phyloP scores from a whole-genome alignment of 805 yeast species.

The Cyberlindnera euphorbiae region DNA sequence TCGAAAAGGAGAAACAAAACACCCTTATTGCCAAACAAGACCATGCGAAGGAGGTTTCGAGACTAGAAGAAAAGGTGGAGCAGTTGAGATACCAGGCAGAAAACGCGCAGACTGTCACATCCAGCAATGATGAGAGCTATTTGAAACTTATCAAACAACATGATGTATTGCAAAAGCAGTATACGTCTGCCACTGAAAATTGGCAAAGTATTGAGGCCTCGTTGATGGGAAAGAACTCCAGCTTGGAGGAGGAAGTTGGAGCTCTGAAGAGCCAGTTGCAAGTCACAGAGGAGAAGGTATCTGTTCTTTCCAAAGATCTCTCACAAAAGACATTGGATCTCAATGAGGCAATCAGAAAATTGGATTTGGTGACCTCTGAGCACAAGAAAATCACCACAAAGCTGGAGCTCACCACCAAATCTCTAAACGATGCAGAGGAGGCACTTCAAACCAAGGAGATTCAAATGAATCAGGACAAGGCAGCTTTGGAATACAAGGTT shows the following conservation, averaged over 20 bases:
- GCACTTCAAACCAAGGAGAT: conserved; percentile 19
- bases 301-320: conserved; percentile 29
- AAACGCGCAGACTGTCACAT: conserved; percentile 27
- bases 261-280: conserved; percentile 29
- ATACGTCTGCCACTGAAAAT: conserved; percentile 69
- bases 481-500: conserved; percentile 17
- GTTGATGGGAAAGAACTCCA: conserved; percentile 43
- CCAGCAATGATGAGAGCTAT: conserved; percentile 33
- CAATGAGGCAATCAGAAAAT: conserved; percentile 14
- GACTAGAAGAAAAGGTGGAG: conserved; percentile 70
- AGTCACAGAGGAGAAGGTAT: conserved; percentile 21
- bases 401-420: conserved; percentile 21
- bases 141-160: conserved; percentile 43
- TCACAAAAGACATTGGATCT: conserved; percentile 23
- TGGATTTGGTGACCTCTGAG: conserved; percentile 27
- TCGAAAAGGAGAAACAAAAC: conserved; percentile 34
- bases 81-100: conserved; percentile 60
- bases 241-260: conserved; percentile 41
- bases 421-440: conserved; percentile 25
- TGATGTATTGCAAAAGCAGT: conserved; percentile 60
- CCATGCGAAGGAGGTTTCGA: conserved; percentile 39
- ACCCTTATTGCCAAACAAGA: conserved; percentile 18
- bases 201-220: conserved; percentile 79
- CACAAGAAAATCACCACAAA: conserved; percentile 16
- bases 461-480: conserved; percentile 15